Evolutionary conservation across 768 basidiomycete genomes (phyloP), one percentile per base, ranked within the genome.

Genomic region (Kwoniella pini): DNA sequence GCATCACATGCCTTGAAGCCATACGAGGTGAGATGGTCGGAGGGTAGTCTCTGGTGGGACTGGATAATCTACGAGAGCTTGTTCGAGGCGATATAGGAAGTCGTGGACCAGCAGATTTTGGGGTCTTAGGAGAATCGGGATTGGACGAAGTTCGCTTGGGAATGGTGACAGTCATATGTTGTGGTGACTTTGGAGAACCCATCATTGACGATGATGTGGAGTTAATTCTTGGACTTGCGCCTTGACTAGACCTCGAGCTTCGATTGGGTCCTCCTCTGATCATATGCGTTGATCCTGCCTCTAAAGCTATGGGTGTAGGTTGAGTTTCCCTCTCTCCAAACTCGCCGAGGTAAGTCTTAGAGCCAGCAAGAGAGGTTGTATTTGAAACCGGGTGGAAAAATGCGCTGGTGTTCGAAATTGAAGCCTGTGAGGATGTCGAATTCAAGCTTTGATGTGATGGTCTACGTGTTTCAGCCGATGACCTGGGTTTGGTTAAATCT

Each of bases 311-410:
- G 10, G 44, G 13, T 2, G 55, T 57, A 5, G 55, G 44, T 24
- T 49, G 44, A 3, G 27, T 36, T 22, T 46, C 55, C 24, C 55
- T 57, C 38, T 57, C 55, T 17, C 55, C 55, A 45, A 57, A 57
- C 22, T 57, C 55, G 9, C 44, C 45, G 21, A 46, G 48, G 27
- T 57, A 57, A 22, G 44, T 43, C 13, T 30, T 38, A 11, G 22
- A 27, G 9, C 39, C 38, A 40, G 31, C 17, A 11, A 26, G 38
- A n/a, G 54, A 27, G 28, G 17, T 19, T 15, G 13, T n/a, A 1
- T 15, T 19, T 12, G 36, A 17, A 36, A 5, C 10, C 15, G 30
- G 9, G 28, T n/a, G 17, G 17, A 19, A 15, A 15, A 15, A 48
- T 6, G 10, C 24, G 21, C 28, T 13, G 5, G 31, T 33, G 19